phyloP scores from a whole-genome alignment of 202 grass and related monocot genomes.

The Digitaria exilis region DNA sequence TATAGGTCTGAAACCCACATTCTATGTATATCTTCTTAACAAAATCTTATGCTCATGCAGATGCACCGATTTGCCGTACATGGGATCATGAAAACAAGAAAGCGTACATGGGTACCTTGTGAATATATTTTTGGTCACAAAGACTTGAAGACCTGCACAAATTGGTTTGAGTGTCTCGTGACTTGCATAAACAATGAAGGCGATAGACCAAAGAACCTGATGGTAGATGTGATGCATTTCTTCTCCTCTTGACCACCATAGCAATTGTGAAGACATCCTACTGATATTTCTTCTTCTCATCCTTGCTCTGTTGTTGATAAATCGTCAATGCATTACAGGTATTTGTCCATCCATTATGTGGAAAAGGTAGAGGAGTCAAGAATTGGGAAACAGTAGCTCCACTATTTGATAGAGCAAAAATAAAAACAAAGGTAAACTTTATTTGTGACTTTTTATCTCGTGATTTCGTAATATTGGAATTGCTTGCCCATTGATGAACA shows the following conservation, averaged over 20 bases:
- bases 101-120: slow-evolving; percentile 59
- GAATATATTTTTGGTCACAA: slow-evolving; percentile 85
- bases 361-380: slow-evolving; percentile 73
- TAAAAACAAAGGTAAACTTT: slow-evolving; percentile 71
- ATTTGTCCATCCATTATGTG: slow-evolving; percentile 95
- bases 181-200: slow-evolving; percentile 49
- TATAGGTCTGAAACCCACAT: not conserved
- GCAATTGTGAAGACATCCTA: not conserved
- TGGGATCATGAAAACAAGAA: slow-evolving; percentile 51
- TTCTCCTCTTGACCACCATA: slow-evolving; percentile 4
- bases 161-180: slow-evolving; percentile 63
- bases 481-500: slow-evolving; percentile 21
- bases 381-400: slow-evolving; percentile 83
- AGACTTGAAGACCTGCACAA: slow-evolving; percentile 62
- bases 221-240: slow-evolving; percentile 61
- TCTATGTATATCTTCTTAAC: slow-evolving; percentile 15
- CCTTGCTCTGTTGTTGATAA: slow-evolving; percentile 2
- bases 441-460: slow-evolving; percentile 3
- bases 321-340: slow-evolving; percentile 52
- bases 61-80: slow-evolving; percentile 79
- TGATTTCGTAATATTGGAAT: slow-evolving; percentile 26
- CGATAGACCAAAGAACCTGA: slow-evolving; percentile 75
- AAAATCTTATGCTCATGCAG: slow-evolving; percentile 56
- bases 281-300: slow-evolving; percentile 9
- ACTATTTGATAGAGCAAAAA: slow-evolving; percentile 77